Evolutionary conservation across 2,329 filamentous ascomycete species (phyloP), one percentile per base, ranked within the genome.

Genomic region (Tolypocladium inflatum): DNA sequence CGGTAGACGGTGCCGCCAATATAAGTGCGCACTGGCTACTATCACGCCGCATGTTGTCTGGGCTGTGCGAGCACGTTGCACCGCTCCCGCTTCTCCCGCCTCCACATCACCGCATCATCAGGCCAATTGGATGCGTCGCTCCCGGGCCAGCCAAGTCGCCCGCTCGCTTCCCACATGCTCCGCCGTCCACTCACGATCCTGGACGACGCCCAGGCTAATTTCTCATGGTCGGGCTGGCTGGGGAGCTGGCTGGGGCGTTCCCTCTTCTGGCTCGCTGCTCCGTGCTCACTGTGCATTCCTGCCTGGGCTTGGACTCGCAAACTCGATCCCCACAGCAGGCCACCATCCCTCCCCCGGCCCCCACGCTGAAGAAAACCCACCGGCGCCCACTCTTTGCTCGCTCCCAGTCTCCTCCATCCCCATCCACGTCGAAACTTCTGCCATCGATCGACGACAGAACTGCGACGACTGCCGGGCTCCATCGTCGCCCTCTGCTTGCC

Each of bases 221-320:
- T 56, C 54, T 37, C 43, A 10, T 21, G 35, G 45, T 9, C 45
- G 11, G 23, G 17, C 42, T 38, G 37, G 48, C 48, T 35, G 48
- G 48, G 48, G 26, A n/a, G 11, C 56, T 26, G 50, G 48, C 51
- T 42, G 45, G 45, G 55, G 57, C 55, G 30, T 41, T 57, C 53
- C 59, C 57, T 55, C 56, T 57, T 55, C 57, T 55, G 26, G 57
- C 57, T 42, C 58, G 55, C 45, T 45, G 55, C 58, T 60, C 58
- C 57, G 43, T 43, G 53, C 54, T 52, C 56, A 38, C 54, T 26
- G 42, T 6, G 37, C 53, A 55, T 55, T 55, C 48, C 48, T 52
- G 30, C 48, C 30, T 52, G 15, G 23, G 45, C 45, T 33, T 19
- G 45, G 48, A 30, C 48, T 51, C 19, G 48, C 33, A 41, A 52